A percentile compares a stretch with the other conserved stretches of the same genome.
Evolutionary conservation across 2,329 filamentous ascomycete genomes (phyloP).

Genomic region (Tolypocladium album): DNA sequence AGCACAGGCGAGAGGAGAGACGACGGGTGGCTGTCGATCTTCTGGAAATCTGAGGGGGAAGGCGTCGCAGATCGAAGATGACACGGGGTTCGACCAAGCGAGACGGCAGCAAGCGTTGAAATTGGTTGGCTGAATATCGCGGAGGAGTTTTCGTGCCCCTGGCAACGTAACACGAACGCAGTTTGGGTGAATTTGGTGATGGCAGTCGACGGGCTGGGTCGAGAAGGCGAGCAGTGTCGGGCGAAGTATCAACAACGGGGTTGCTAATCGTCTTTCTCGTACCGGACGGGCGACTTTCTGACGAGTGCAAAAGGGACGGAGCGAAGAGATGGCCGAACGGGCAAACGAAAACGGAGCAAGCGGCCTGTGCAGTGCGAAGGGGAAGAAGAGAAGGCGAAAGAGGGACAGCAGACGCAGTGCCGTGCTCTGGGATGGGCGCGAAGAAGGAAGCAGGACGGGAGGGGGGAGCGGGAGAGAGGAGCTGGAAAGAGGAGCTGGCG

Average conservation of each 20-base stretch:
- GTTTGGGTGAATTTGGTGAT: background rate
- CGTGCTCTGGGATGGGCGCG: background rate
- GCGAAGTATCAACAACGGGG: background rate
- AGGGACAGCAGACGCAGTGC: background rate
- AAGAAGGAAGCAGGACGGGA: background rate
- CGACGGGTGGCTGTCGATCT: background rate
- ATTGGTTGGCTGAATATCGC: background rate
- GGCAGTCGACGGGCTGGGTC: background rate
- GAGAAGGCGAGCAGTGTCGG: background rate
- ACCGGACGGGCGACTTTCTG: background rate
- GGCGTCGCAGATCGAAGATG: background rate
- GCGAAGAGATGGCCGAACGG: background rate
- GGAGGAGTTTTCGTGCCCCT: background rate
- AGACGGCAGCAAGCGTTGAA: background rate
- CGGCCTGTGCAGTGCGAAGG: background rate
- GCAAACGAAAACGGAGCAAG: background rate
- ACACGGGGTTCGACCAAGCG: background rate
- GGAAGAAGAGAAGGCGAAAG: background rate
- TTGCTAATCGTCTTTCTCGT: background rate
- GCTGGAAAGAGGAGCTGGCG: background rate
- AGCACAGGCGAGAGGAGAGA: background rate
- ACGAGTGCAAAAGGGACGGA: background rate
- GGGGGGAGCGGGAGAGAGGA: background rate
- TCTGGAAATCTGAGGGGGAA: background rate
- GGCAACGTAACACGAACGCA: background rate